Conservation (phyloP, 441 rosid species). For the Eruca vesicaria region DNA sequence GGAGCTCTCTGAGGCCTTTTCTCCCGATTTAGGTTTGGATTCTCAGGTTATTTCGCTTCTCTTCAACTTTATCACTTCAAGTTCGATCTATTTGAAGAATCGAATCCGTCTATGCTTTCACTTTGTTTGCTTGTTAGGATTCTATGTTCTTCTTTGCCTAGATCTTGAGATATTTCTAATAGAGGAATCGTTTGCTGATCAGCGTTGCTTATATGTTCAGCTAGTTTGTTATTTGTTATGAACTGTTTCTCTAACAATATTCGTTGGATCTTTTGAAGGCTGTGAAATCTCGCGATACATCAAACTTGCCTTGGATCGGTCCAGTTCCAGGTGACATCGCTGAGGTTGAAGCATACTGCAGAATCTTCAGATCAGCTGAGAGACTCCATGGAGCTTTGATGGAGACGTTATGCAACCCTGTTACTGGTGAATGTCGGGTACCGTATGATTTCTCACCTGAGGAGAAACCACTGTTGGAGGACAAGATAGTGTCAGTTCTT, state of each 20-base stretch:
- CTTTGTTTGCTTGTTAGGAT: not conserved
- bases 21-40: slow-evolving; percentile 62
- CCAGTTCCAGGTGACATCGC: slow-evolving; percentile 98
- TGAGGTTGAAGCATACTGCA: slow-evolving; percentile 95
- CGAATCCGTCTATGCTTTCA: not conserved
- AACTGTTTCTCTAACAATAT: slow-evolving; percentile 29
- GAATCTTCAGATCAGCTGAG: slow-evolving; percentile 90
- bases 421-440: slow-evolving; percentile 87
- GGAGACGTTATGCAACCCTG: slow-evolving; percentile 92
- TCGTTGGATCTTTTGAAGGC: slow-evolving; percentile 39
- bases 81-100: not conserved
- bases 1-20: slow-evolving; percentile 57
- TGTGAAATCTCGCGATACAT: slow-evolving; percentile 53
- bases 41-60: slow-evolving; percentile 52
- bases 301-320: slow-evolving; percentile 83
- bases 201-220: not conserved
- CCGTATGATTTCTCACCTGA: slow-evolving; percentile 74
- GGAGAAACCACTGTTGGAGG: slow-evolving; percentile 89
- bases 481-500: slow-evolving; percentile 87
- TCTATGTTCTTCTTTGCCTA: not conserved
- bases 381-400: slow-evolving; percentile 79
- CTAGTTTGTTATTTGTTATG: not conserved
- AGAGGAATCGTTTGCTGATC: not conserved
- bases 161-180: slow-evolving; percentile 1
- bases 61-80: not conserved